phyloP scores from a whole-genome alignment of 371 early-diverging fungal genomes.

The Choanephora cucurbitarum region DNA sequence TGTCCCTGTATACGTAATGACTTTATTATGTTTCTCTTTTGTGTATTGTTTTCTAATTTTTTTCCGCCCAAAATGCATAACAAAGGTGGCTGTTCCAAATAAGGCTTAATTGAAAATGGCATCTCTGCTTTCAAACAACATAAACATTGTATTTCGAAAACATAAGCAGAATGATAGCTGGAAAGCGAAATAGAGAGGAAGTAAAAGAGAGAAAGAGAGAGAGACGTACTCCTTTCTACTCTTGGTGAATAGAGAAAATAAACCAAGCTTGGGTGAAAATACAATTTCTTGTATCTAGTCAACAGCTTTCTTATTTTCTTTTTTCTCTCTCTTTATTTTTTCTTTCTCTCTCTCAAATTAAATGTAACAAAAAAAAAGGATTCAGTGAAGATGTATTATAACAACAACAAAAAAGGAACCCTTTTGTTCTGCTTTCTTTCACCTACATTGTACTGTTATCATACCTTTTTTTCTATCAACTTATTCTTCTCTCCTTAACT shows the following conservation, averaged over 20 bases:
- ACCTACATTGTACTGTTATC: not conserved
- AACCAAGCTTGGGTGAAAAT: not conserved
- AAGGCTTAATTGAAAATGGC: not conserved
- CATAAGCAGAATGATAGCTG: no score
- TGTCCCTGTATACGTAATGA: no score
- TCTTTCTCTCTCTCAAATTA: no score
- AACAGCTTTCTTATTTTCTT: no score
- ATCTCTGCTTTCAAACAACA: not conserved
- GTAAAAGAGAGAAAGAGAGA: no score
- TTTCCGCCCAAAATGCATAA: no score
- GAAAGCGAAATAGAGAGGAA: not conserved
- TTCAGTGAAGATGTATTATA: no score
- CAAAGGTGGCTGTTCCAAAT: not conserved
- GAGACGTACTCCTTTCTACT: no score
- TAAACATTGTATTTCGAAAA: no score
- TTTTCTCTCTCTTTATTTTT: not conserved
- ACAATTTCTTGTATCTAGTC: not conserved
- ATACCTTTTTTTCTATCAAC: not conserved
- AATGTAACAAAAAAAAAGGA: not conserved
- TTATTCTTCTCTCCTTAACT: slow-evolving; percentile 4
- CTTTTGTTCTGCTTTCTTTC: not conserved
- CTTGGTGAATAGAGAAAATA: not conserved
- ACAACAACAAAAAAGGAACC: no score
- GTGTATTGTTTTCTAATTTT: no score
- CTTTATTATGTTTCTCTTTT: no score